Evolutionary conservation across 345 rosid species (phyloP).

Genomic region (Eucalyptus regnans): DNA sequence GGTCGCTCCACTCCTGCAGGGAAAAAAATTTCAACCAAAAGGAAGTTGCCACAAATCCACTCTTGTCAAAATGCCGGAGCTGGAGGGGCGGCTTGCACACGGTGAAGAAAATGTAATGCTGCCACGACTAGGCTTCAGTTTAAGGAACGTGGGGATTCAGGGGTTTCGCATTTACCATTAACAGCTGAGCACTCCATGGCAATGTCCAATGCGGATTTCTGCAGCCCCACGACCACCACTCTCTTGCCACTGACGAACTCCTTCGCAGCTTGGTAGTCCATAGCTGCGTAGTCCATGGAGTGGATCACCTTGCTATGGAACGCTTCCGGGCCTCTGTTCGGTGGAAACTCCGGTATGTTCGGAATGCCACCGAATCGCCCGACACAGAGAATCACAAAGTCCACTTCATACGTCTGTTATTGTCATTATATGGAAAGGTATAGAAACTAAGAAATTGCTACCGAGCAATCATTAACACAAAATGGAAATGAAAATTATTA

Average conservation of each 20-base stretch:
- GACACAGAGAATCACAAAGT: constrained; percentile 21
- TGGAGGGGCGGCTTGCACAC: background rate
- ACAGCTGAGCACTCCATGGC: constrained; percentile 19
- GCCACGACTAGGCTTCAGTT: background rate
- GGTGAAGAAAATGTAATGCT: background rate
- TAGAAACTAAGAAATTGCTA: background rate
- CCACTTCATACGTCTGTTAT: constrained; percentile 7
- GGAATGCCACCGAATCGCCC: constrained; percentile 27
- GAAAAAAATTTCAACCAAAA: background rate
- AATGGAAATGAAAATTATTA: background rate
- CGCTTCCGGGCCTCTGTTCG: constrained; percentile 23
- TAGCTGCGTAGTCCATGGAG: constrained; percentile 20
- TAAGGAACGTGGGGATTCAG: background rate
- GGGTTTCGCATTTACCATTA: constrained; percentile 4
- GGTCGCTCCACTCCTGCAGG: constrained; percentile 16
- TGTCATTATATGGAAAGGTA: background rate
- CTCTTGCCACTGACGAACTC: constrained; percentile 8
- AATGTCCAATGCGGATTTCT: constrained; percentile 28
- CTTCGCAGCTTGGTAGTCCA: background rate
- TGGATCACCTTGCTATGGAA: constrained; percentile 33
- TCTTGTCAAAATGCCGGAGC: background rate
- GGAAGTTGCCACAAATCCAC: background rate
- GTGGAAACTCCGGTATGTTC: constrained; percentile 25
- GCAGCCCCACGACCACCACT: constrained; percentile 22
- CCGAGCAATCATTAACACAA: background rate